Percentiles rank a stretch among this genome's conserved stretches.
phyloP scores from a whole-genome alignment of 2,329 filamentous ascomycete species.

The Paradendryphiella salina region DNA sequence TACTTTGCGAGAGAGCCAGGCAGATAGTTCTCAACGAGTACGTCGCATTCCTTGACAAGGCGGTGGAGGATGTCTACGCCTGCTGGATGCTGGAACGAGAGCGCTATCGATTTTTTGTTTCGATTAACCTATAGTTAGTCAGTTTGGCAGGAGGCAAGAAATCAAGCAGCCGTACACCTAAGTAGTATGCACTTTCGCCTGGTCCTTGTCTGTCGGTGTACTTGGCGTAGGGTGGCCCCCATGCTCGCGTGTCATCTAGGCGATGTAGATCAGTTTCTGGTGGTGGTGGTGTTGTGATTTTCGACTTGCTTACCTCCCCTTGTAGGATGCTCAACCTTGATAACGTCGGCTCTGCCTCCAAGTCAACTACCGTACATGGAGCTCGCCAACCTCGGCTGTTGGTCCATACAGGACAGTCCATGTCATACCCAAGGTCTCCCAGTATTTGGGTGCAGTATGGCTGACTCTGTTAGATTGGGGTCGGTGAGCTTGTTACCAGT shows the following conservation, averaged over 20 bases:
- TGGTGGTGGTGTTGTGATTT: not conserved
- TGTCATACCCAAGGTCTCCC: conserved; percentile 84
- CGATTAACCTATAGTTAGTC: conserved; percentile 72
- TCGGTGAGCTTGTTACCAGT: fast-evolving
- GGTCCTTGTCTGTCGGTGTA: conserved; percentile 70
- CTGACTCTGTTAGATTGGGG: conserved; percentile 54
- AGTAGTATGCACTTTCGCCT: conserved; percentile 93
- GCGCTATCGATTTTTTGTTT: conserved; percentile 91
- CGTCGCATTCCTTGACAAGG: conserved; percentile 81
- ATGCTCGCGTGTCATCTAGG: conserved; percentile 91
- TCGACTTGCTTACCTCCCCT: conserved; percentile 30
- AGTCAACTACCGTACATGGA: conserved; percentile 19
- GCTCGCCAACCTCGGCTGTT: conserved; percentile 37
- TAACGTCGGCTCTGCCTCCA: conserved; percentile 77
- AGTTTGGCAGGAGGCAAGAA: not conserved
- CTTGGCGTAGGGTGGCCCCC: conserved; percentile 90
- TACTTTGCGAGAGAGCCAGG: conserved; percentile 91
- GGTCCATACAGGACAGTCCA: conserved; percentile 37
- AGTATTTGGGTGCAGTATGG: conserved; percentile 97
- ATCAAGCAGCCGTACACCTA: conserved; percentile 64
- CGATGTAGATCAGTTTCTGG: not conserved
- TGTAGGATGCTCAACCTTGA: conserved; percentile 92
- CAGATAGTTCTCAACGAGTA: conserved; percentile 96
- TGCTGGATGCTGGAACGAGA: conserved; percentile 84
- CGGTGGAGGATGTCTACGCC: conserved; percentile 87